Conservation (phyloP, 371 early-diverging fungal species). For the Mortierella sp. region DNA sequence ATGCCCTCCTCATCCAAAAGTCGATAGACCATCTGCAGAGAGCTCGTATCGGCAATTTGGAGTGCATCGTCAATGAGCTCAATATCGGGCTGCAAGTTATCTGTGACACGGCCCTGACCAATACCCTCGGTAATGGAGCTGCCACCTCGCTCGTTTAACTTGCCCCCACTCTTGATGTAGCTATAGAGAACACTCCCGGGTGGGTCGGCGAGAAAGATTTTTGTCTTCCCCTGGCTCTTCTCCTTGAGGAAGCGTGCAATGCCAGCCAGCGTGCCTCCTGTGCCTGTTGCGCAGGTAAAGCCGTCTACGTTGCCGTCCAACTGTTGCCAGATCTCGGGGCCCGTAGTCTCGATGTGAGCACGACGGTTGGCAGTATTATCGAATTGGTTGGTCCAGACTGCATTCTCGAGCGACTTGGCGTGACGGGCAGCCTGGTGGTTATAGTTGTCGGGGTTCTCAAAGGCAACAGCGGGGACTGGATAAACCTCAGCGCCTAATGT, state of each 20-base stretch:
- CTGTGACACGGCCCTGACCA: constrained; percentile 95
- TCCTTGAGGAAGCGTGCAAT: constrained; percentile 85
- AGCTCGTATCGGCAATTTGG: constrained; percentile 82
- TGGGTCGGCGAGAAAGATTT: constrained; percentile 91
- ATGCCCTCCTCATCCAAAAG: constrained; percentile 94
- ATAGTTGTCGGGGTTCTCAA: constrained; percentile 93
- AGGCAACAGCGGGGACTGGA: constrained; percentile 91
- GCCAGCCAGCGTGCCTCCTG: constrained; percentile 94
- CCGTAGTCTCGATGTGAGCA: constrained; percentile 95
- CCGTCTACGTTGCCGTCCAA: constrained; percentile 85
- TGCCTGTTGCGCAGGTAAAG: constrained; percentile 93
- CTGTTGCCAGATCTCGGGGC: constrained; percentile 93
- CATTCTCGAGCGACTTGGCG: constrained; percentile 84
- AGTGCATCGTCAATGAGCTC: constrained; percentile 86
- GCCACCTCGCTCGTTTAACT: constrained; percentile 75
- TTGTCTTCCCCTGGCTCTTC: constrained; percentile 68
- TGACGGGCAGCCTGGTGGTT: constrained; percentile 93
- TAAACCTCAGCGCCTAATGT: constrained; percentile 80
- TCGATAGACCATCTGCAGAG: constrained; percentile 86
- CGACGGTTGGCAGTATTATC: constrained; percentile 88
- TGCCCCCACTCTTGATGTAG: constrained; percentile 79
- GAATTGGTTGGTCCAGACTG: constrained; percentile 97
- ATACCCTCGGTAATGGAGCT: constrained; percentile 90
- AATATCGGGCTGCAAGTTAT: constrained; percentile 85
- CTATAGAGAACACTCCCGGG: constrained; percentile 92